Base-by-base conservation (phyloP, 306 rosid genomes). In the Quercus mongolica region DNA sequence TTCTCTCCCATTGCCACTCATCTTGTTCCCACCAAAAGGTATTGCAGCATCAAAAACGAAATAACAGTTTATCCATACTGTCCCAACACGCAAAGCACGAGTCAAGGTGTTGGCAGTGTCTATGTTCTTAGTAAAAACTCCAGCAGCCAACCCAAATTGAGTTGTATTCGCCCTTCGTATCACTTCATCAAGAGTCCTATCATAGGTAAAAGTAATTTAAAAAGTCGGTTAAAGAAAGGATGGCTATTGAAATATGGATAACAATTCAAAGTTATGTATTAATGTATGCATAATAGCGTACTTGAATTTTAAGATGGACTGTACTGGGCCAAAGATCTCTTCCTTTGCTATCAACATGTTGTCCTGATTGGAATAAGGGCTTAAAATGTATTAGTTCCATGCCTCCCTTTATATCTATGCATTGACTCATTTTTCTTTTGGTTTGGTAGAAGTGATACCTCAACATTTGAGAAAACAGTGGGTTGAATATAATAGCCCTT, bases 1-100 rank as follows among this genome's bases (percentile, higher is more conserved):
- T 73, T 91, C 97, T 74, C 97, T 88, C 51, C 97, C 97, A 0
- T 81, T 78, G 0, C 97, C 98, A 17, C 98, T 94, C 98, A 94
- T 94, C 88, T 94, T 94, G 88, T 87, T 92, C 19, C 98, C 97
- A 11, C 97, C 98, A 59, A 94, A 94, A 3, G 98, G 98, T 68
- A 94, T 87, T 4, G 98, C 97, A 77, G 97, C 98, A 75, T 94
- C 98, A 57, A 92, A 94, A 2, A 94, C 97, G 56, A 92, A 88
- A 44, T 83, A 94, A 90, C 98, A 94, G 70, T 94, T 94, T 2
- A 94, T 76, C 97, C 98, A 94, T 58, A 94, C 90, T 0, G 97
- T 94, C 80, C 98, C 98, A 1, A 77, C 94, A 72, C 84, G 83
- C 78, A 92, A 80, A n/a, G 94, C 98, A 56, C 98, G 75, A 75